Percentiles rank a stretch among this genome's conserved stretches.
These are phyloP conservation scores for Penicillium coprophilum DNA, from an alignment of 495 filamentous ascomycete species.

Conservation along the genomic window DNA sequence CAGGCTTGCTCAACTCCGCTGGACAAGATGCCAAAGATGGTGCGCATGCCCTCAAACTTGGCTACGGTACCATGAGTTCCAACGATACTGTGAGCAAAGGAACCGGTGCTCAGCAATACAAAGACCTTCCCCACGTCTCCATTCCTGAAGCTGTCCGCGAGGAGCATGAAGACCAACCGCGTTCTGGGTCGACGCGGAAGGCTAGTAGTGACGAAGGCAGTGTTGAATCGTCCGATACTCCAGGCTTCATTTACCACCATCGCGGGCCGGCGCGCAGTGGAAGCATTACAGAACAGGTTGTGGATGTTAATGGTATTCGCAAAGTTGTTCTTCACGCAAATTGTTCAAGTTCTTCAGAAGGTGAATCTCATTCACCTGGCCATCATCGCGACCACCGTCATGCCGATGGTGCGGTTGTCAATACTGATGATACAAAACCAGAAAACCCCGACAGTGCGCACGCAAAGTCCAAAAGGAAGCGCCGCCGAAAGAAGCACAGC, in stretches of 20 bases:
- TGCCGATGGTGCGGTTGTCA: not conserved
- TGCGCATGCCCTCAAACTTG: conserved; percentile 62
- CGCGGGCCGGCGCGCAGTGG: conserved; percentile 69
- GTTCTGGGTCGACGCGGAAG: conserved; percentile 20
- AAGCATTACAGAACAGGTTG: conserved; percentile 83
- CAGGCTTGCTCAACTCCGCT: conserved; percentile 49
- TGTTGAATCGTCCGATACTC: conserved; percentile 41
- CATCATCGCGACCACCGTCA: not conserved
- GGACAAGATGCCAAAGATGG: conserved; percentile 65
- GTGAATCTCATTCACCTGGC: conserved; percentile 18
- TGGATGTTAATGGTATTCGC: conserved; percentile 77
- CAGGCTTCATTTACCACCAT: conserved; percentile 36
- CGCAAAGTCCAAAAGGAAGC: conserved; percentile 8
- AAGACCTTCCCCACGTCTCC: conserved; percentile 32
- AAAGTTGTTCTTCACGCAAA: conserved; percentile 82
- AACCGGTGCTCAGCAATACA: conserved; percentile 26
- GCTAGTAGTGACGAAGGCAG: conserved; percentile 34
- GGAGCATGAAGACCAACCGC: conserved; percentile 34
- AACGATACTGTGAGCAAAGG: conserved; percentile 24
- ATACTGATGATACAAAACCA: conserved; percentile 2
- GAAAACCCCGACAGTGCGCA: not conserved
- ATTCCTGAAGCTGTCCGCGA: conserved; percentile 41
- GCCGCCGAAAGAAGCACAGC: conserved; percentile 12
- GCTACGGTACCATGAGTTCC: conserved; percentile 58
- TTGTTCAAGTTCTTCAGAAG: conserved; percentile 50